phyloP scores from a whole-genome alignment of 176 grass and related monocot genomes.

The Typha latifolia region DNA sequence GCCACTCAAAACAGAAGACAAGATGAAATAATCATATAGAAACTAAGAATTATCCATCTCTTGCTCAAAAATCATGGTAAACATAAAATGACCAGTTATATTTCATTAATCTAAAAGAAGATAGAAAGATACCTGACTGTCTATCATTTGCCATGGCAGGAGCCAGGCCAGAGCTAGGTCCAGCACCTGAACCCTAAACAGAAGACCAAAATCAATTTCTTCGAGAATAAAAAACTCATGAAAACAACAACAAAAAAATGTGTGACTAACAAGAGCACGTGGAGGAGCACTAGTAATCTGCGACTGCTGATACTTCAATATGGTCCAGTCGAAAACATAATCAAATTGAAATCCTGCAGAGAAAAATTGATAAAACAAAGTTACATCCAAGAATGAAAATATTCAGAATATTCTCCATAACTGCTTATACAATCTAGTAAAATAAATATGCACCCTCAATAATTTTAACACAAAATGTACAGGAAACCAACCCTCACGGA shows the following conservation, averaged over 20 bases:
- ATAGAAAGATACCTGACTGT: conserved; percentile 37
- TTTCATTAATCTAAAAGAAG: not conserved
- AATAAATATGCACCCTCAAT: not conserved
- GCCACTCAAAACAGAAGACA: not conserved
- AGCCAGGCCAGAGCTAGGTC: conserved; percentile 53
- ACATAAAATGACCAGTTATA: not conserved
- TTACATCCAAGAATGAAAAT: not conserved
- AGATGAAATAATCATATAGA: not conserved
- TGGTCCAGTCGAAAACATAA: conserved; percentile 97
- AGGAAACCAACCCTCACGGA: conserved; percentile 67
- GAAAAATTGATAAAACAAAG: not conserved
- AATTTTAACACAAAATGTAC: conserved; percentile 4
- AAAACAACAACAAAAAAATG: conserved; percentile 7
- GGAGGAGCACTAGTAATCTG: conserved; percentile 64
- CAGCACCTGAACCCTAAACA: conserved; percentile 26
- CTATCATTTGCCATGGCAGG: conserved; percentile 41
- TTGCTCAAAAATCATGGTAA: not conserved
- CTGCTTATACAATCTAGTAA: not conserved
- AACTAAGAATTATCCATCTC: not conserved
- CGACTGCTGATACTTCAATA: conserved; percentile 86
- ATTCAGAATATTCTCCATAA: not conserved
- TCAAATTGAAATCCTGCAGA: conserved; percentile 86
- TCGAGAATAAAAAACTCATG: conserved; percentile 24
- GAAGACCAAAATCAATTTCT: not conserved
- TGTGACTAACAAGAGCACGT: conserved; percentile 47